Percentiles rank a stretch among this genome's conserved stretches.
Conservation (phyloP, 495 filamentous ascomycete genomes). For the Penicillium soppii region DNA sequence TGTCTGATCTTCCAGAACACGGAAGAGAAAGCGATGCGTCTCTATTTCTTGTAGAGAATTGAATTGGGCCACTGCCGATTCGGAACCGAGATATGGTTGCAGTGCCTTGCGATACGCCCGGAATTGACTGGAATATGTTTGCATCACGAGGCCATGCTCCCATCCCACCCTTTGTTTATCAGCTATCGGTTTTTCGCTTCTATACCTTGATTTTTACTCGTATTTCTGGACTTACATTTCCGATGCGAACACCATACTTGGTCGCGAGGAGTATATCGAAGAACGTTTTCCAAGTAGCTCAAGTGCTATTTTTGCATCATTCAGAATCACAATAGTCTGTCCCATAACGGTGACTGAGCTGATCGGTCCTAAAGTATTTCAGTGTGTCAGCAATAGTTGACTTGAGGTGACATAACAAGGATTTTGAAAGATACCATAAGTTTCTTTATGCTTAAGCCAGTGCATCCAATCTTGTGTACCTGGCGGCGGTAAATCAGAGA, state of each 20-base stretch:
- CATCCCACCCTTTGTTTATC: conserved; percentile 33
- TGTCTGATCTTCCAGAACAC: conserved; percentile 36
- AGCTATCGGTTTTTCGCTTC: no score
- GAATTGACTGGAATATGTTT: conserved; percentile 35
- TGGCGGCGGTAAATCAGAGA: conserved; percentile 10
- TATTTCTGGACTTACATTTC: conserved; percentile 36
- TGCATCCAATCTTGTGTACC: conserved; percentile 15
- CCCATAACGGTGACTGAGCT: conserved; percentile 50
- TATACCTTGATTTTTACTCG: no score
- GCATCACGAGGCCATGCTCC: conserved; percentile 34
- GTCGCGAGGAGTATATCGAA: conserved; percentile 40
- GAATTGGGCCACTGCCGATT: conserved; percentile 31
- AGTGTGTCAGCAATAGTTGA: neutral
- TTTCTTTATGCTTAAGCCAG: conserved; percentile 16
- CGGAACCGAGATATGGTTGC: conserved; percentile 23
- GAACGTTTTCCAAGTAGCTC: conserved; percentile 47
- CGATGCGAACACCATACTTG: conserved; percentile 31
- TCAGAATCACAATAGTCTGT: conserved; percentile 47
- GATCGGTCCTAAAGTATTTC: conserved; percentile 33
- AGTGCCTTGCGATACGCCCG: conserved; percentile 42
- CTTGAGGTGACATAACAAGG: neutral
- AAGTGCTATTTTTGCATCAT: conserved; percentile 34
- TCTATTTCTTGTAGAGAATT: conserved; percentile 39
- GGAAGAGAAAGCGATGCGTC: conserved; percentile 38
- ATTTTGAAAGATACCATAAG: conserved; percentile 6